Conservation (phyloP, 768 basidiomycete genomes). For the Baorangia bicolor region DNA sequence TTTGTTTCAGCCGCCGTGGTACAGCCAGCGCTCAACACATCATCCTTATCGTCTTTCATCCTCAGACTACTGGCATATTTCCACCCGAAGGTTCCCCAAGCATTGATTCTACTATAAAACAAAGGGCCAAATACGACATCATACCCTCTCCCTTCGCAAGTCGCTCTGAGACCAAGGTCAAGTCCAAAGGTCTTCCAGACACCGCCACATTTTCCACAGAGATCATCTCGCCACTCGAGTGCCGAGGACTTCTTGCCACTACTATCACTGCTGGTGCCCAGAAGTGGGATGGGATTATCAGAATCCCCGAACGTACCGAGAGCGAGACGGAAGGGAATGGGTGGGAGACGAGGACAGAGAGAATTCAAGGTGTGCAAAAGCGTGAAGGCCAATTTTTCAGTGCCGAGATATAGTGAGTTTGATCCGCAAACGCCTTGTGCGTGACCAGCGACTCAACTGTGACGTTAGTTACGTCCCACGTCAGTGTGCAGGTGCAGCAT, state of each 20-base stretch:
- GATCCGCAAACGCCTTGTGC: background rate
- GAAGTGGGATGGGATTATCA: constrained; percentile 54
- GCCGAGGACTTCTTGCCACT: constrained; percentile 46
- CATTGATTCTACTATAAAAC: constrained; percentile 15
- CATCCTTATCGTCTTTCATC: constrained; percentile 16
- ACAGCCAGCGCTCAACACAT: constrained; percentile 14
- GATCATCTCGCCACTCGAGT: constrained; percentile 42
- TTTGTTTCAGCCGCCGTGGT: constrained; percentile 46
- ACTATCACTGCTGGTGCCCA: constrained; percentile 30
- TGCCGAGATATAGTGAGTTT: constrained; percentile 34
- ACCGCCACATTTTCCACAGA: constrained; percentile 34
- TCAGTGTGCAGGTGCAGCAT: constrained; percentile 44
- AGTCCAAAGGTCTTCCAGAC: constrained; percentile 1
- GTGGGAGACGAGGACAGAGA: constrained; percentile 30
- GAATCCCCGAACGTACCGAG: constrained; percentile 39
- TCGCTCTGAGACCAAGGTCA: constrained; percentile 9
- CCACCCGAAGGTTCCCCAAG: constrained; percentile 17
- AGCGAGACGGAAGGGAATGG: constrained; percentile 10
- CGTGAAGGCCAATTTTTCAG: constrained; percentile 40
- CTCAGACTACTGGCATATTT: constrained; percentile 6
- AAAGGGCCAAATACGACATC: constrained; percentile 1
- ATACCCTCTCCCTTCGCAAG: constrained; percentile 21
- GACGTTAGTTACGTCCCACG: constrained; percentile 21
- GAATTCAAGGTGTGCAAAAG: constrained; percentile 25
- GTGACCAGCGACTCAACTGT: background rate